Evolutionary conservation across 176 grass and related monocot species (phyloP).

Genomic region (Triticum dicoccoides): DNA sequence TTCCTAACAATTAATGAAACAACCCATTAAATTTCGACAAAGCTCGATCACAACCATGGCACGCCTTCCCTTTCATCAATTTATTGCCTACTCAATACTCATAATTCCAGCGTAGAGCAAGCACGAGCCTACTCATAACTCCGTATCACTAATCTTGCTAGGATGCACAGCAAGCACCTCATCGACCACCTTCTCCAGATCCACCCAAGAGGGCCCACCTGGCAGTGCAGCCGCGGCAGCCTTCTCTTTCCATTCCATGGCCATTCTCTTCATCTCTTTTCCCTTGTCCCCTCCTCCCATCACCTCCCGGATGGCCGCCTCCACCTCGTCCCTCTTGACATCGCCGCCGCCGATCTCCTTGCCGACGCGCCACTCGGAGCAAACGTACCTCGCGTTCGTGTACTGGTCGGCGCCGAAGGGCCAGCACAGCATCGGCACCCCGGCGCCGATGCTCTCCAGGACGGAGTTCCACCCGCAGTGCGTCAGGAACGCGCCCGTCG

Average conservation of each 20-base stretch:
- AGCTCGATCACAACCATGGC: background rate
- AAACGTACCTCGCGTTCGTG: background rate
- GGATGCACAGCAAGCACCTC: background rate
- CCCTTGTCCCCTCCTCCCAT: conserved; percentile 8
- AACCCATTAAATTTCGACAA: background rate
- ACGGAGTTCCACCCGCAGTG: conserved; percentile 60
- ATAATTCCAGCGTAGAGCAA: background rate
- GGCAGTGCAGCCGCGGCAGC: background rate
- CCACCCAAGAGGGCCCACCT: background rate
- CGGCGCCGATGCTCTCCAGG: conserved; percentile 10
- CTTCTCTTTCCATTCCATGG: conserved; percentile 22
- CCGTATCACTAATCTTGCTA: background rate
- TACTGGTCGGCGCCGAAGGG: background rate
- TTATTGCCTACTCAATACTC: background rate
- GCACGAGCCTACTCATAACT: background rate
- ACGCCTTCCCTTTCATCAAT: background rate
- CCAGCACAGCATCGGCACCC: conserved; percentile 5
- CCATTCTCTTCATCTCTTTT: background rate
- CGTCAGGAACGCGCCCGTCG: conserved; percentile 25
- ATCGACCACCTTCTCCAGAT: conserved; percentile 6
- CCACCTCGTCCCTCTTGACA: background rate
- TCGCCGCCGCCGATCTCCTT: background rate
- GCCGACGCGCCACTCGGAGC: background rate
- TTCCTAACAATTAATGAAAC: background rate
- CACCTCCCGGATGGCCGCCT: background rate